Base-by-base conservation (phyloP, 2,329 filamentous ascomycete genomes). In the Penicillium sp. region DNA sequence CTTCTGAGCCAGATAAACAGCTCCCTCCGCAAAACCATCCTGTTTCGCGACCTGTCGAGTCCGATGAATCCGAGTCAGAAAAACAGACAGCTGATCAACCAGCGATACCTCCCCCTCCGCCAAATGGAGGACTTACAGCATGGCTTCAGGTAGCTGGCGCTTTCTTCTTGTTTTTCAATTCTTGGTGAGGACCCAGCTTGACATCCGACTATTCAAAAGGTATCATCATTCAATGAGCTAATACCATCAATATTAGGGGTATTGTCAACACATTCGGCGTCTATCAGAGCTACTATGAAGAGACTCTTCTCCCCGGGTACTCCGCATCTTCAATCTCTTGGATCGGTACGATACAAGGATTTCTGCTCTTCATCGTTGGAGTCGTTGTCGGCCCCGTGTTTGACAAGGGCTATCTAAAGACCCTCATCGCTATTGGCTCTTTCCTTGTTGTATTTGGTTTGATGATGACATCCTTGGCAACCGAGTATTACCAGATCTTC, bases 341-440 rank as follows among this genome's bases (percentile, higher is more conserved):
- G 72, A 78, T 82, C 16, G 80, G 79, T 16, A 77, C 78, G 5
- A 62, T 80, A 6, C 80, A 82, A 53, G 71, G 71, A 1, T 79
- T 78, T 42, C 65, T 83, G 4, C 71, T 83, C 32, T 65, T 79
- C 31, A 64, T 78, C 5, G 64, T 75, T 5, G 77, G 78, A 11
- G 64, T 76, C 7, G 44, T 80, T 6, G 68, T 74, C 3, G 82
- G 82, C 0, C 78, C 76, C 0, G 61, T 81, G 0, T 79, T 75
- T 47, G 81, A 84, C 65, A 69, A 71, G 3, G 82, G 82, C 6
- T 74, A 79, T 57, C 73, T 79, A 35, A 70, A 72, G 11, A 58
- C 63, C 5, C 67, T 82, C 1, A 53, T 83, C 2, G n/a, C 69
- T 2, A 59, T 65, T 4, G 81, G 81, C 18, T 65, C 70, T 3